These are phyloP conservation scores for Metarhizium sp. DNA, from an alignment of 2,329 filamentous ascomycete genomes.

Conservation along the genomic window DNA sequence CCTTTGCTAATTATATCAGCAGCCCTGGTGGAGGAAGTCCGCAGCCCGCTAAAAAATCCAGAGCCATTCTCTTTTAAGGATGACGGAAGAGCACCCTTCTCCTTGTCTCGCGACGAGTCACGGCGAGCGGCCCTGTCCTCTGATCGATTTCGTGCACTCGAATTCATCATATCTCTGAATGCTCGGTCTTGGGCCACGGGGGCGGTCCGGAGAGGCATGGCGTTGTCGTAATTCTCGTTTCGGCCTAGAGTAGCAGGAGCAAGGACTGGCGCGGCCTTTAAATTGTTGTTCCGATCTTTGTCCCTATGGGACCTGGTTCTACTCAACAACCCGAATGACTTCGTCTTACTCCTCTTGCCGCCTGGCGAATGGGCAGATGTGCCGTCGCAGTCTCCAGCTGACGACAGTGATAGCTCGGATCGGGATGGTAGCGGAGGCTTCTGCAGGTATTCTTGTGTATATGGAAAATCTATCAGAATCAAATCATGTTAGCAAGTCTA, in stretches of 20 bases:
- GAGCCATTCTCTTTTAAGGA: slow-evolving; percentile 52
- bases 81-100: slow-evolving; percentile 40
- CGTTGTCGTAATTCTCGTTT: slow-evolving; percentile 19
- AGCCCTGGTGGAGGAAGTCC: slow-evolving; percentile 61
- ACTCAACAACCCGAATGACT: slow-evolving; percentile 43
- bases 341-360: slow-evolving; percentile 41
- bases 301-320: slow-evolving; percentile 44
- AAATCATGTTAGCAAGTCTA: neutral
- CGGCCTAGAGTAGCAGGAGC: slow-evolving; percentile 15
- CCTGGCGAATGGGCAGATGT: slow-evolving; percentile 20
- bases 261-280: slow-evolving; percentile 23
- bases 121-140: slow-evolving; percentile 51
- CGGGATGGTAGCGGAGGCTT: slow-evolving; percentile 35
- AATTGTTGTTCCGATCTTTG: slow-evolving; percentile 33
- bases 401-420: slow-evolving; percentile 43
- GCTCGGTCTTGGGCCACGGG: slow-evolving; percentile 57
- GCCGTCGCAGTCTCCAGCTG: slow-evolving; percentile 37
- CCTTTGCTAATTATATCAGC: slow-evolving; percentile 76
- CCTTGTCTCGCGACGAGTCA: slow-evolving; percentile 37
- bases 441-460: slow-evolving; percentile 23
- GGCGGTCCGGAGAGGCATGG: slow-evolving; percentile 45
- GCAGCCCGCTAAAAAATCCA: slow-evolving; percentile 63
- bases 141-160: slow-evolving; percentile 59
- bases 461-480: slow-evolving; percentile 14
- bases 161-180: slow-evolving; percentile 58